Base-by-base conservation (phyloP, 768 basidiomycete genomes). In the Psilocybe azurescens region DNA sequence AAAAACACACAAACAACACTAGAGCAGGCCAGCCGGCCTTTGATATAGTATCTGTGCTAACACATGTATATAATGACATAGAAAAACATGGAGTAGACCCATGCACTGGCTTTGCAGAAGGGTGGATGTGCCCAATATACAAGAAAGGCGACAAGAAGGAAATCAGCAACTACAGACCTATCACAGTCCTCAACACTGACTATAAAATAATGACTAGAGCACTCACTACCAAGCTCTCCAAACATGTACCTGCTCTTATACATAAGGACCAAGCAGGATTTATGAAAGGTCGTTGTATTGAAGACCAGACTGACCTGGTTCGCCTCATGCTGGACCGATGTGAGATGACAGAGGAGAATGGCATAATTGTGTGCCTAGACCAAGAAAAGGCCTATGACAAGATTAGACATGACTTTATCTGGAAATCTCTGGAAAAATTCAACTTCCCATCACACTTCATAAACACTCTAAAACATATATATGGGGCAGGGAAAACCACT, bases 301-400 rank as follows among this genome's bases (percentile, higher is more conserved):
- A 63, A 0, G 71, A 81, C 66, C 78, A 78, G 0, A 78, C 74
- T 0, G 44, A 72, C 1, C 72, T 81, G 0, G 57, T 72, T 0
- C 63, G 73, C 14, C 28, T 69, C 0, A 71, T 79, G 44, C 62
- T 76, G 0, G 18, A 65, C 2, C 62, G 68, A 8, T 69, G 68
- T 3, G 73, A 78, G 56, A 16, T 28, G 30, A 53, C 44, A 33
- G 68, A 72, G 32, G 62, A 68, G 30, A 66, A 79, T 24, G 71
- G 80, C 0, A 33, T 58, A 0, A 73, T 79, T 0, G 20, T 80
- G 0, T 66, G 68, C 0, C 72, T 79, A 0, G 75, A 78, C 64
- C 77, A 79, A 49, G 77, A 79, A 56, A 79, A 78, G 60, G 72
- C 76, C 8, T 77, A 78, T 33, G 74, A 79, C 24, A 77, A 78